Evolutionary conservation across 2,329 filamentous ascomycete species (phyloP).

Genomic region (Penicillium sp.): DNA sequence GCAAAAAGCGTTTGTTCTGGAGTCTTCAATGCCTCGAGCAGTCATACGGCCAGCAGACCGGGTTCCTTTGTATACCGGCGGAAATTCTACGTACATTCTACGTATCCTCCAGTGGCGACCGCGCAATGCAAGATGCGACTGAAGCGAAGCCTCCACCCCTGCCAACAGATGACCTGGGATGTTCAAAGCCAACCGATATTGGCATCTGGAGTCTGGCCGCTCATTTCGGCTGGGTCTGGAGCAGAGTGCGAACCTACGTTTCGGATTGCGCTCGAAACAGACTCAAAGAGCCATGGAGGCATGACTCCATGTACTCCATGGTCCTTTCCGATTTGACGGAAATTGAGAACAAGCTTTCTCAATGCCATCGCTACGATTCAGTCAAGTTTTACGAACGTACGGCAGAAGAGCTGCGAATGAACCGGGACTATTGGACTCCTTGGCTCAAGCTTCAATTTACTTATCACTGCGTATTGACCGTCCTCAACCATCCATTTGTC

Average conservation of each 20-base stretch:
- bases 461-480: constrained; percentile 55
- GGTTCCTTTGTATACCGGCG: constrained; percentile 45
- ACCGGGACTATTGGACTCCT: constrained; percentile 54
- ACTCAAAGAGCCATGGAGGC: constrained; percentile 54
- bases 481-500: constrained; percentile 57
- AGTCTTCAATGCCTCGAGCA: constrained; percentile 55
- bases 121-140: constrained; percentile 23
- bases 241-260: constrained; percentile 47
- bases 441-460: constrained; percentile 58
- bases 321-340: constrained; percentile 56
- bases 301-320: constrained; percentile 55
- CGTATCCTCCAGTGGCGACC: constrained; percentile 22
- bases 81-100: constrained; percentile 45
- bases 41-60: constrained; percentile 51
- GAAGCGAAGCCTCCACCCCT: constrained; percentile 45
- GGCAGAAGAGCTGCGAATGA: constrained; percentile 47
- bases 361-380: constrained; percentile 56
- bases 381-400: constrained; percentile 56
- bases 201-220: constrained; percentile 56
- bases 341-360: constrained; percentile 48
- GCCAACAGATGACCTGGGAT: constrained; percentile 50
- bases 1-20: constrained; percentile 56
- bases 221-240: constrained; percentile 57
- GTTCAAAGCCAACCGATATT: constrained; percentile 41
- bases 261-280: constrained; percentile 52